phyloP scores from a whole-genome alignment of 352 stramenopile genomes.

The Phytophthora melonis region DNA sequence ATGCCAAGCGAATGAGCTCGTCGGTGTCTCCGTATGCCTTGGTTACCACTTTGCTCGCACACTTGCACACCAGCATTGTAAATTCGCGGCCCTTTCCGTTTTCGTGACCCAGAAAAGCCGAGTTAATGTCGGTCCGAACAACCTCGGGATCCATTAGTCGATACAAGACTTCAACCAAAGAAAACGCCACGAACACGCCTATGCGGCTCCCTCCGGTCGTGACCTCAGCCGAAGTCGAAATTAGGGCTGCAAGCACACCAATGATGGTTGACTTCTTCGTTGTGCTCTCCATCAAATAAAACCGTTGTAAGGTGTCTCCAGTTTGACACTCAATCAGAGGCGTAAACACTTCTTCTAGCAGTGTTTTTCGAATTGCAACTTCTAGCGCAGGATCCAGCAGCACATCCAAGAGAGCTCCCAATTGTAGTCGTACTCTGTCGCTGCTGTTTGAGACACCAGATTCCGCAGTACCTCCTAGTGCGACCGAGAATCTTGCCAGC shows the following conservation, averaged over 20 bases:
- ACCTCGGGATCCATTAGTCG: slow-evolving; percentile 68
- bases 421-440: slow-evolving; percentile 18
- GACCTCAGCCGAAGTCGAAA: slow-evolving; percentile 62
- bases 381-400: slow-evolving; percentile 54
- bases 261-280: slow-evolving; percentile 50
- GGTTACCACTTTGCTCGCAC: slow-evolving; percentile 78
- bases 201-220: slow-evolving; percentile 46
- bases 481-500: slow-evolving; percentile 50
- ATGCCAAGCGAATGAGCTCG: slow-evolving; percentile 56
- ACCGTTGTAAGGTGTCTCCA: slow-evolving; percentile 41
- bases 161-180: slow-evolving; percentile 74
- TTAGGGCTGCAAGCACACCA: slow-evolving; percentile 59
- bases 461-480: slow-evolving; percentile 8
- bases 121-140: slow-evolving; percentile 74
- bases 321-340: slow-evolving; percentile 59
- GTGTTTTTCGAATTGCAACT: slow-evolving; percentile 47
- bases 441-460: slow-evolving; percentile 6
- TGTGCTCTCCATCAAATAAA: slow-evolving; percentile 54
- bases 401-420: slow-evolving; percentile 49
- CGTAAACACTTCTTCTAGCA: slow-evolving; percentile 61
- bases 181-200: slow-evolving; percentile 64
- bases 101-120: slow-evolving; percentile 69
- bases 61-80: slow-evolving; percentile 89
- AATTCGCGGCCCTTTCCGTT: slow-evolving; percentile 85
- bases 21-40: slow-evolving; percentile 49